Conservation (phyloP, 164 flowering plant genomes). For the Litsea cubeba region DNA sequence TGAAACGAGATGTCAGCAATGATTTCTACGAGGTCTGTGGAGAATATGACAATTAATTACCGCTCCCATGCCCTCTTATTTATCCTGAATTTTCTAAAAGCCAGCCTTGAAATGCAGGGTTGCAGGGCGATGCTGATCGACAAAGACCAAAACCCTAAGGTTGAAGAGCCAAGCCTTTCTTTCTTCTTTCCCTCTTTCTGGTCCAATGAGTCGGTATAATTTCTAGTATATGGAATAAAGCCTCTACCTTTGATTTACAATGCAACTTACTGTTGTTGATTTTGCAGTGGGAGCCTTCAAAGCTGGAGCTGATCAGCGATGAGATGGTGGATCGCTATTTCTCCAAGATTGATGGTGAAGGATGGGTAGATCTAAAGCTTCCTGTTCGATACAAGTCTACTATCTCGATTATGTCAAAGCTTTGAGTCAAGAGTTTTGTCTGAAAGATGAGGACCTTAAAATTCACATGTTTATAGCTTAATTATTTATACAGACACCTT, state of each 20-base stretch:
- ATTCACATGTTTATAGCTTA: conserved; percentile 10
- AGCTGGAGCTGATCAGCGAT: conserved; percentile 53
- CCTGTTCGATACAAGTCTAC: conserved; percentile 49
- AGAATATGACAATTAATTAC: background rate
- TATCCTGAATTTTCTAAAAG: background rate
- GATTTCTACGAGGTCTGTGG: conserved; percentile 28
- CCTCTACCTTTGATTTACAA: too few species aligned
- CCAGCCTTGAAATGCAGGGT: conserved; percentile 36
- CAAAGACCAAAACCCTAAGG: conserved; percentile 53
- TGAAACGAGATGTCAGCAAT: conserved; percentile 65
- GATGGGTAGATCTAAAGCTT: conserved; percentile 70
- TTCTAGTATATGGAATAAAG: background rate
- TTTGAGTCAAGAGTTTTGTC: conserved; percentile 23
- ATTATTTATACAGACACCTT: conserved; percentile 6
- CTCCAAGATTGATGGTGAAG: conserved; percentile 55
- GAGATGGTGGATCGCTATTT: conserved; percentile 67
- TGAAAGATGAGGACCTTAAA: background rate
- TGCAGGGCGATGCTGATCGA: conserved; percentile 66
- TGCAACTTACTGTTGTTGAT: background rate
- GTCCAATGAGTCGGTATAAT: background rate
- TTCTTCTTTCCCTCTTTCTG: background rate
- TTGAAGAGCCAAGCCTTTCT: conserved; percentile 1
- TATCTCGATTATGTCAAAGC: conserved; percentile 46
- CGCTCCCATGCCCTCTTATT: background rate
- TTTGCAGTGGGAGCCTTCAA: conserved; percentile 87